Evolutionary conservation across 139 green algal species (phyloP).

Genomic region (Coelastrella sp.): DNA sequence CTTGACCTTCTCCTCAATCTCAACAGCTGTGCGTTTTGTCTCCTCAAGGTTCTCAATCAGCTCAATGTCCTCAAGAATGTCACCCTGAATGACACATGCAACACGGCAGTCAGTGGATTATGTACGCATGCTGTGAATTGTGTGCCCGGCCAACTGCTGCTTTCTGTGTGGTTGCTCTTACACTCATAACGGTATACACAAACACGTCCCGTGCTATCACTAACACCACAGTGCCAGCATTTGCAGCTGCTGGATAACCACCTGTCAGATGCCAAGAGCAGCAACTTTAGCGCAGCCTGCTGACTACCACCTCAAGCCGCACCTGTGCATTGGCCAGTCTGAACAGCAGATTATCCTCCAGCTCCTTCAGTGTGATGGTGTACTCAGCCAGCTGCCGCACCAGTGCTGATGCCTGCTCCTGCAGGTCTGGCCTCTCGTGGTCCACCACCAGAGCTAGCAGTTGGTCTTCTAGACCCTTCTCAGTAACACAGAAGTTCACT

Average conservation of each 20-base stretch:
- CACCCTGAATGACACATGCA: slow-evolving; percentile 80
- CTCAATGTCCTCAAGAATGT: slow-evolving; percentile 95
- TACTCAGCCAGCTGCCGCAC: slow-evolving; percentile 86
- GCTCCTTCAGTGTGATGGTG: slow-evolving; percentile 87
- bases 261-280: no score
- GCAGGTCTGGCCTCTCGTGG: slow-evolving; percentile 89
- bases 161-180: no score
- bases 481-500: slow-evolving; percentile 94
- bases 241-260: no score
- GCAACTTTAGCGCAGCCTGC: no score
- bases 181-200: no score
- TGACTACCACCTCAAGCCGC: no score
- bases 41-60: slow-evolving; percentile 94
- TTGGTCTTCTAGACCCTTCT: slow-evolving; percentile 94
- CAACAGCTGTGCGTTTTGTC: slow-evolving; percentile 89
- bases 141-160: no score
- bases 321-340: slow-evolving; percentile 81
- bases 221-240: no score
- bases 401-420: slow-evolving; percentile 68
- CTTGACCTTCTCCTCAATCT: slow-evolving; percentile 90
- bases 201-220: no score
- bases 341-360: slow-evolving; percentile 92
- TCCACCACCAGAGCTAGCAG: slow-evolving; percentile 90
- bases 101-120: no score
- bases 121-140: no score